These are phyloP conservation scores for Pseudozyma sp. DNA, from an alignment of 1,284 basidiomycete species.

Conservation along the genomic window DNA sequence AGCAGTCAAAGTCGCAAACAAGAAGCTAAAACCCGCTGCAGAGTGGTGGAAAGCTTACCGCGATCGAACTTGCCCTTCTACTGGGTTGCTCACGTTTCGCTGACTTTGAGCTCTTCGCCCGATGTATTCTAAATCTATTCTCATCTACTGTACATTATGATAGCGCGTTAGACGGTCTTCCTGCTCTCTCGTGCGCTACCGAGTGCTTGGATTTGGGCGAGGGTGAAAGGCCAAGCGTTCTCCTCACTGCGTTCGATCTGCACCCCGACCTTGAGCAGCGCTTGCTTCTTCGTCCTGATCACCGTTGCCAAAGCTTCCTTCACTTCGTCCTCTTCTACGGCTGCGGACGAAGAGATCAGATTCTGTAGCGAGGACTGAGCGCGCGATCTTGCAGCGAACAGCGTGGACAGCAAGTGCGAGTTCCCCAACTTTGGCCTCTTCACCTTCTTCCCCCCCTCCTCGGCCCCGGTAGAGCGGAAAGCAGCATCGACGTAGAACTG, in stretches of 20 bases:
- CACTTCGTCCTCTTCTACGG: neutral
- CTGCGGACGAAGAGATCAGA: neutral
- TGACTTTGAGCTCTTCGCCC: too few species aligned
- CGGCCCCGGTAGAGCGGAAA: neutral
- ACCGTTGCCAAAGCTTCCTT: conserved; percentile 4
- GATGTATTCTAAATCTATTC: neutral
- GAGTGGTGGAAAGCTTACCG: conserved; percentile 55
- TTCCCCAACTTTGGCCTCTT: conserved; percentile 10
- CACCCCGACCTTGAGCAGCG: conserved; percentile 5
- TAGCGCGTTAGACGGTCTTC: conserved; percentile 5
- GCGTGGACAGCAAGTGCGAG: conserved; percentile 11
- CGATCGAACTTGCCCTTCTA: conserved; percentile 41
- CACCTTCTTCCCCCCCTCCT: neutral
- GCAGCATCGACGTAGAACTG: conserved; percentile 36
- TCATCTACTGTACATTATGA: neutral
- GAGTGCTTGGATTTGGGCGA: neutral
- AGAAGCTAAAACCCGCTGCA: conserved; percentile 30
- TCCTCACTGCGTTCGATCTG: neutral
- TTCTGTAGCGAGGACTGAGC: conserved; percentile 8
- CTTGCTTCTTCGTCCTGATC: conserved; percentile 7
- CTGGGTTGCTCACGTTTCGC: conserved; percentile 12
- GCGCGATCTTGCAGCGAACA: conserved; percentile 13
- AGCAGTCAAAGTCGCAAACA: conserved; percentile 38
- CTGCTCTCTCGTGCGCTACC: neutral
- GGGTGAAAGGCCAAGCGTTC: conserved; percentile 16